phyloP scores from a whole-genome alignment of 2,329 filamentous ascomycete species.

The Apiospora arundinis region DNA sequence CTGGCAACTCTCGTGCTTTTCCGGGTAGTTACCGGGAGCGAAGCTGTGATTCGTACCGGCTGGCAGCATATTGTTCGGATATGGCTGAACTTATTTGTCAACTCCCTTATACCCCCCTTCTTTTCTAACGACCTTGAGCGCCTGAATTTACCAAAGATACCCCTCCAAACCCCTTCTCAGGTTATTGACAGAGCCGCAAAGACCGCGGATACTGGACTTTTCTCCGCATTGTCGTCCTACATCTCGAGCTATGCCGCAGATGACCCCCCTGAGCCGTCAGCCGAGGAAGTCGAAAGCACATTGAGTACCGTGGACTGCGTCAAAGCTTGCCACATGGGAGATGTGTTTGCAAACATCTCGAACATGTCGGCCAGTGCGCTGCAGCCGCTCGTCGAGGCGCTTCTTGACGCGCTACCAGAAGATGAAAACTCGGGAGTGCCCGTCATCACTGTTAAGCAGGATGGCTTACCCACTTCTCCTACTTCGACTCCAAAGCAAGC shows the following conservation, averaged over 20 bases:
- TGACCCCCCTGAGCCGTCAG: conserved; percentile 95
- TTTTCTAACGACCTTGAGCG: conserved; percentile 68
- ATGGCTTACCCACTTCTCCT: conserved; percentile 69
- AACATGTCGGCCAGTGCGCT: conserved; percentile 66
- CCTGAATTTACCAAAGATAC: conserved; percentile 79
- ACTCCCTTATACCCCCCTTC: conserved; percentile 87
- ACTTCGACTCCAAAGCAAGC: conserved; percentile 63
- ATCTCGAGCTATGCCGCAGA: conserved; percentile 99
- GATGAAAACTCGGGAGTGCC: conserved; percentile 71
- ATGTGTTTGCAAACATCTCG: conserved; percentile 82
- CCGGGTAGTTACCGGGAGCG: conserved; percentile 85
- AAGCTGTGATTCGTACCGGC: conserved; percentile 74
- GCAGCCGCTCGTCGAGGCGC: conserved; percentile 69
- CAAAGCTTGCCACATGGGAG: conserved; percentile 83
- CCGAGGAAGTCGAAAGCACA: conserved; percentile 96
- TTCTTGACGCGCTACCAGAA: conserved; percentile 87
- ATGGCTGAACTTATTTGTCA: conserved; percentile 94
- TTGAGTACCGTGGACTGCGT: conserved; percentile 94
- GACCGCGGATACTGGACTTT: conserved; percentile 80
- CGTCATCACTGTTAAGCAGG: conserved; percentile 90
- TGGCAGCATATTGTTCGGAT: conserved; percentile 88
- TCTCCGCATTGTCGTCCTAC: conserved; percentile 94
- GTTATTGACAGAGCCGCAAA: conserved; percentile 88
- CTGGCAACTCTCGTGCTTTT: conserved; percentile 95
- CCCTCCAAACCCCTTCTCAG: conserved; percentile 88